Conservation (phyloP, 2,329 filamentous ascomycete genomes). For the Claviceps maximensis region DNA sequence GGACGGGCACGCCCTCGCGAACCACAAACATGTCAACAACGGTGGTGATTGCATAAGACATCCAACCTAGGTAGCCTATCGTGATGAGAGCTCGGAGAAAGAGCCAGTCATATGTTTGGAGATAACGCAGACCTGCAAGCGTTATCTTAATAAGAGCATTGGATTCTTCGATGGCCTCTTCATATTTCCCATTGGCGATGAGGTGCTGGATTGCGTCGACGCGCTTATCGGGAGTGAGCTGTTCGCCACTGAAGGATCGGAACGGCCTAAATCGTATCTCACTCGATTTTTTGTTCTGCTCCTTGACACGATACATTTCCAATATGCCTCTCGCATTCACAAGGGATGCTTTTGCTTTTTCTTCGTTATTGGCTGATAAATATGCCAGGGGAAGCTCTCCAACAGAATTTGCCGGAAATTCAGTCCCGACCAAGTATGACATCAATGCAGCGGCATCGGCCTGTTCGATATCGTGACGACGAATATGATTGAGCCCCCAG, state of each 20-base stretch:
- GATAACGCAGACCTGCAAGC: conserved; percentile 74
- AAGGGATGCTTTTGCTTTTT: conserved; percentile 74
- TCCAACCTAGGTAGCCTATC: conserved; percentile 86
- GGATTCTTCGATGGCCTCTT: conserved; percentile 69
- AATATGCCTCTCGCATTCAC: conserved; percentile 78
- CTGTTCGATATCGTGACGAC: conserved; percentile 82
- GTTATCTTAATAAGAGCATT: conserved; percentile 63
- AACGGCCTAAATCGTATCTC: conserved; percentile 71
- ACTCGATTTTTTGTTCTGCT: conserved; percentile 63
- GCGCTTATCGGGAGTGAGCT: conserved; percentile 51
- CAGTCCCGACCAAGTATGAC: conserved; percentile 77
- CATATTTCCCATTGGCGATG: conserved; percentile 52
- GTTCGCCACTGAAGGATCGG: conserved; percentile 49
- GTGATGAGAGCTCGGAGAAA: conserved; percentile 86
- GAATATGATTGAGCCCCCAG: conserved; percentile 70
- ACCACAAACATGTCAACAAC: conserved; percentile 49
- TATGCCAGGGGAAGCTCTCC: conserved; percentile 81
- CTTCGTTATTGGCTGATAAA: conserved; percentile 53
- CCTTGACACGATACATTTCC: conserved; percentile 94
- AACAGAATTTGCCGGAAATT: conserved; percentile 93
- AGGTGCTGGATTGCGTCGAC: conserved; percentile 53
- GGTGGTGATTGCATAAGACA: conserved; percentile 78
- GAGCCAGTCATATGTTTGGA: conserved; percentile 98
- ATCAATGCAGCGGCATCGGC: conserved; percentile 92
- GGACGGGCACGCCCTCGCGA: conserved; percentile 38